phyloP scores from a whole-genome alignment of 148 eudicot genomes.

The Chenopodium suecicum region DNA sequence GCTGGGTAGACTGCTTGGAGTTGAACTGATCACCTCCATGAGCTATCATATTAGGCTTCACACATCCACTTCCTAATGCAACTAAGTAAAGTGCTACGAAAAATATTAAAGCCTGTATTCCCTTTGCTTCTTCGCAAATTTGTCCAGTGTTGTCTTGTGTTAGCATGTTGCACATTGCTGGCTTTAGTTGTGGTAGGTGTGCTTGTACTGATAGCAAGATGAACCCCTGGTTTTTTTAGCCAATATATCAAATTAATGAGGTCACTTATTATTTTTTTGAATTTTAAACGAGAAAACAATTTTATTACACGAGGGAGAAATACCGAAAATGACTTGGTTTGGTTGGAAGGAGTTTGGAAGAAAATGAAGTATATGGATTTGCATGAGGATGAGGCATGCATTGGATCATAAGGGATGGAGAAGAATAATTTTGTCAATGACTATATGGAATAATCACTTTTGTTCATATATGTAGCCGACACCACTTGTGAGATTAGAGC shows the following conservation, averaged over 20 bases:
- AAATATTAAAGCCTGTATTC: slow-evolving; percentile 67
- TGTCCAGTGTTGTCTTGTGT: slow-evolving; percentile 6
- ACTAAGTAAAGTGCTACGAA: slow-evolving; percentile 84
- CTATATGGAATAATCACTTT: too few relatives aligned
- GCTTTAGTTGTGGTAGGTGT: slow-evolving; percentile 87
- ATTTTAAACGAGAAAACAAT: too few relatives aligned
- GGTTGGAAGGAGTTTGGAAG: too few relatives aligned
- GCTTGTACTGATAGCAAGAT: slow-evolving; percentile 91
- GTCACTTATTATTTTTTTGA: too few relatives aligned
- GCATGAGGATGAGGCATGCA: too few relatives aligned
- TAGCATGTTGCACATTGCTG: slow-evolving; percentile 76
- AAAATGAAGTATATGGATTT: too few relatives aligned
- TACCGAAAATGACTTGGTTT: too few relatives aligned
- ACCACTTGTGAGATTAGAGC: too few relatives aligned
- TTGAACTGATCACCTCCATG: slow-evolving; percentile 95
- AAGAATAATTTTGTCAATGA: too few relatives aligned
- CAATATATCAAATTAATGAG: background rate
- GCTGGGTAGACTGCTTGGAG: slow-evolving; percentile 57
- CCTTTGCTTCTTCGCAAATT: slow-evolving; percentile 67
- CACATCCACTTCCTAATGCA: slow-evolving; percentile 95
- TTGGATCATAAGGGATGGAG: too few relatives aligned
- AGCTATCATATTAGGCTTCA: slow-evolving; percentile 96
- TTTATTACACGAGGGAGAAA: too few relatives aligned
- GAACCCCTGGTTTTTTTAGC: slow-evolving; percentile 57
- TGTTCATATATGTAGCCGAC: too few relatives aligned